Evolutionary conservation across 1,284 basidiomycete genomes (phyloP), one percentile per base, ranked within the genome.

Genomic region (Melampsora americana): DNA sequence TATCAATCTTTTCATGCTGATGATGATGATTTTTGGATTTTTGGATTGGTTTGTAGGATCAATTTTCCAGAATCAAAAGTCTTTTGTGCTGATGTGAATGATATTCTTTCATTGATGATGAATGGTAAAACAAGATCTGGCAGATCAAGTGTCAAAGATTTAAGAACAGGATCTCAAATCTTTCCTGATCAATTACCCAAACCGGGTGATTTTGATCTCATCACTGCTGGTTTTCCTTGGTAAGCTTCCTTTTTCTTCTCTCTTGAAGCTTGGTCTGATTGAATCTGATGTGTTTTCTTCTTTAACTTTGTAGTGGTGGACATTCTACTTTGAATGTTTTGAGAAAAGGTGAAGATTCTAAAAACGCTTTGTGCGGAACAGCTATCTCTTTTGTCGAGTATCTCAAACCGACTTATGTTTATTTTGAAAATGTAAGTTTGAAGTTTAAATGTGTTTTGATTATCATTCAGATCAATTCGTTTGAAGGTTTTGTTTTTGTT

Each of bases 211-310:
- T 72, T 72, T 26, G 70, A 72, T 56, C 16, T 72, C 12, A 64
- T 72, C 4, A 72, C 70, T n/a, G 70, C 70, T 20, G 70, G 70
- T 7, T 72, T 72, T 48, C 70, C 70, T 14, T 72, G 70, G 70
- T 72, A 28, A 20, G 70, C 1, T n/a, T 28, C 32, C 32, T 4
- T 35, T 20, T 7, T 64, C 9, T 7, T 4, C 60, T 23, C n/a
- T 44, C 42, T 44, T 44, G 11, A n/a, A 44, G 2, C n/a, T 66
- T 39, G 7, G 30, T 5, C 2, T 35, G 20, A 5, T 39, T 2
- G 20, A 39, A 70, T 14, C 1, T 30, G 12, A 42, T 50, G 50
- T 9, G 20, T 23, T 35, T 16, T 23, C 42, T 50, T 56, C 39
- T 69, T 16, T 23, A 14, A 2, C 23, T 44, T 26, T 5, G 20